Percentiles rank a stretch among this genome's conserved stretches.
Conservation (phyloP, 2,329 filamentous ascomycete species). For the Trichoderma sp. region DNA sequence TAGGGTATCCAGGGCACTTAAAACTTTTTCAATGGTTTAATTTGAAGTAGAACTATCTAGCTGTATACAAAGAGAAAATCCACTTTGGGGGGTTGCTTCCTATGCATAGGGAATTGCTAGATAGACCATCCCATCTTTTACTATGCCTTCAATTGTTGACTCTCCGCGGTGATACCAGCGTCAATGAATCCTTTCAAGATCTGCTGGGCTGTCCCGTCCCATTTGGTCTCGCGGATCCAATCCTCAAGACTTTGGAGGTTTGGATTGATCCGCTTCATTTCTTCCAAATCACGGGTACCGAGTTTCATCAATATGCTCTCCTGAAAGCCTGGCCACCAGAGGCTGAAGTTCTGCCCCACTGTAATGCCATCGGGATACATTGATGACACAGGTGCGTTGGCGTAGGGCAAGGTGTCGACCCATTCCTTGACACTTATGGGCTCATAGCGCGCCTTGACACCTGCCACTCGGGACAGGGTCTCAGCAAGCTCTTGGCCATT, state of each 20-base stretch:
- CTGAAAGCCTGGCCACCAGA: neutral
- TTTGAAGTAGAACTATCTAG: no score
- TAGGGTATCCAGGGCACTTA: no score
- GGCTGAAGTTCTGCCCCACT: neutral
- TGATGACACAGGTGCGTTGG: neutral
- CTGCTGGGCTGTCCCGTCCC: neutral
- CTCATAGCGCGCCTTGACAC: neutral
- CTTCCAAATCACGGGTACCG: neutral
- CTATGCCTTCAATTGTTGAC: neutral
- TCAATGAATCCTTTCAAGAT: neutral
- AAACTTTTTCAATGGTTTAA: no score
- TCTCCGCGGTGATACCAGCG: neutral
- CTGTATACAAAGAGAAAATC: no score
- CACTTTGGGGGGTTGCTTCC: no score
- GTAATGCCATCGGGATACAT: neutral
- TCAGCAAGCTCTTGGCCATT: neutral
- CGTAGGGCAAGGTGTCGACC: neutral
- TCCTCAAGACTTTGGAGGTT: neutral
- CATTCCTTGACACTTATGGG: neutral
- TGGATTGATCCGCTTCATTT: neutral
- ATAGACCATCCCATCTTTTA: neutral
- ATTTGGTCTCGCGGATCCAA: constrained; percentile 1
- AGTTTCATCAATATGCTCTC: neutral
- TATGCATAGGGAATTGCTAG: no score
- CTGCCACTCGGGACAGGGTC: neutral